Evolutionary conservation across 352 stramenopile species (phyloP).

Genomic region (Pythium volutum): DNA sequence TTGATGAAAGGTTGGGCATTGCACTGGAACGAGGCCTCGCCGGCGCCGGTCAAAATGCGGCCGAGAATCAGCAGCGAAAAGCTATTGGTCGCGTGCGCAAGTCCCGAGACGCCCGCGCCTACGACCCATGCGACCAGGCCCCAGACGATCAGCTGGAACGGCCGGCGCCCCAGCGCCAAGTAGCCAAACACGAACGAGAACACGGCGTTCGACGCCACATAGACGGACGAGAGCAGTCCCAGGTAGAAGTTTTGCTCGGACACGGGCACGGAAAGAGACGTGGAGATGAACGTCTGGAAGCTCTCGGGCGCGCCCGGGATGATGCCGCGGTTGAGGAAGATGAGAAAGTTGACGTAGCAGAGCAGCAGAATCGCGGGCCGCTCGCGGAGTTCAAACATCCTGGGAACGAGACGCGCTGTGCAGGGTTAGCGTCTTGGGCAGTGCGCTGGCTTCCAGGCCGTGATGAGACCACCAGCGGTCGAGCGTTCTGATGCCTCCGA

Average conservation of each 20-base stretch:
- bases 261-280: slow-evolving; percentile 58
- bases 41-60: slow-evolving; percentile 85
- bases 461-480: too few species aligned
- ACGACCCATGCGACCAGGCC: slow-evolving; percentile 90
- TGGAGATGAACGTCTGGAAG: slow-evolving; percentile 91
- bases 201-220: slow-evolving; percentile 93
- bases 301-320: slow-evolving; percentile 91
- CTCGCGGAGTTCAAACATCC: too few species aligned
- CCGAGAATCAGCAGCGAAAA: slow-evolving; percentile 89
- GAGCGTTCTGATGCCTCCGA: too few species aligned
- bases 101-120: slow-evolving; percentile 84
- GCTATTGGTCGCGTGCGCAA: slow-evolving; percentile 68
- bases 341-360: slow-evolving; percentile 90
- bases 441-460: too few species aligned
- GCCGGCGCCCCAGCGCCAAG: slow-evolving; percentile 80
- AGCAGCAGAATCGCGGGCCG: slow-evolving; percentile 75
- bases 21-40: slow-evolving; percentile 92
- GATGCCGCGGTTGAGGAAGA: slow-evolving; percentile 95
- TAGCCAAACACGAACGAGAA: slow-evolving; percentile 91
- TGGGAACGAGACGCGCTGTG: too few species aligned
- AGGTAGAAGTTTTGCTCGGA: slow-evolving; percentile 78
- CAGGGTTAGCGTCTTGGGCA: too few species aligned
- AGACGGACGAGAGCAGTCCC: slow-evolving; percentile 89
- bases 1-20: slow-evolving; percentile 94
- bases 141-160: slow-evolving; percentile 89